A percentile compares a stretch with the other conserved stretches of the same genome.
phyloP scores from a whole-genome alignment of 768 basidiomycete species.

The Boletus sp. region DNA sequence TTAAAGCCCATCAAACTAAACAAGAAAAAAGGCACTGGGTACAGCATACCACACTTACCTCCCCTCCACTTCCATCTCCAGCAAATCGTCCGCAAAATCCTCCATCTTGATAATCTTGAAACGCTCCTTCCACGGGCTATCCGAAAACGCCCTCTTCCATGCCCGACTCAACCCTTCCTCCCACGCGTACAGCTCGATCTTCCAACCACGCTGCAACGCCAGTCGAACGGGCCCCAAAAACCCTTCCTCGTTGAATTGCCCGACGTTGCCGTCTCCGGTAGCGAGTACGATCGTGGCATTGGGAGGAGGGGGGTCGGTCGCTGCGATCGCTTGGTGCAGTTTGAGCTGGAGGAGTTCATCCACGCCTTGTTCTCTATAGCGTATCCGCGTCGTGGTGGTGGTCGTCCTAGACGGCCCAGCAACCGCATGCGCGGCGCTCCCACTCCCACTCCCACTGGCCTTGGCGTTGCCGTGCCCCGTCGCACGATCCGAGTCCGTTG shows the following conservation, averaged over 20 bases:
- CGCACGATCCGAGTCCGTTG: slow-evolving; percentile 28
- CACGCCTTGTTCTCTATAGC: slow-evolving; percentile 89
- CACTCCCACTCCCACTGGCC: not conserved
- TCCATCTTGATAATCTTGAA: slow-evolving; percentile 66
- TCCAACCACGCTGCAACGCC: slow-evolving; percentile 88
- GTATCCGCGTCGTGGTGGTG: slow-evolving; percentile 40
- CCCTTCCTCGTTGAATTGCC: slow-evolving; percentile 91
- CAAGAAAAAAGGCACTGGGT: not conserved
- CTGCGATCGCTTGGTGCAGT: slow-evolving; percentile 80
- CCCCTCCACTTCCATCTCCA: slow-evolving; percentile 40
- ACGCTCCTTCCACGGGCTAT: slow-evolving; percentile 37
- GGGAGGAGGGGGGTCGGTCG: slow-evolving; percentile 59
- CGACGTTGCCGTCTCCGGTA: slow-evolving; percentile 90
- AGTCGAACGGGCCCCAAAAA: slow-evolving; percentile 86
- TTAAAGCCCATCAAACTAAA: not conserved
- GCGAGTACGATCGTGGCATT: slow-evolving; percentile 85
- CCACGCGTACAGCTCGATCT: slow-evolving; percentile 94
- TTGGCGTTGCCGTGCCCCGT: not conserved
- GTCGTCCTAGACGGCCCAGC: slow-evolving; percentile 15
- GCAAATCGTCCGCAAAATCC: slow-evolving; percentile 59
- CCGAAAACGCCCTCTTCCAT: slow-evolving; percentile 75
- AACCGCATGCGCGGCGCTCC: slow-evolving; percentile 10
- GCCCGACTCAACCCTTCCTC: slow-evolving; percentile 76
- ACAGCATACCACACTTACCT: slow-evolving; percentile 10
- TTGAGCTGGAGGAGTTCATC: slow-evolving; percentile 95